Base-by-base conservation (phyloP, 805 yeast species). In the Saccharomycodes ludwigii region DNA sequence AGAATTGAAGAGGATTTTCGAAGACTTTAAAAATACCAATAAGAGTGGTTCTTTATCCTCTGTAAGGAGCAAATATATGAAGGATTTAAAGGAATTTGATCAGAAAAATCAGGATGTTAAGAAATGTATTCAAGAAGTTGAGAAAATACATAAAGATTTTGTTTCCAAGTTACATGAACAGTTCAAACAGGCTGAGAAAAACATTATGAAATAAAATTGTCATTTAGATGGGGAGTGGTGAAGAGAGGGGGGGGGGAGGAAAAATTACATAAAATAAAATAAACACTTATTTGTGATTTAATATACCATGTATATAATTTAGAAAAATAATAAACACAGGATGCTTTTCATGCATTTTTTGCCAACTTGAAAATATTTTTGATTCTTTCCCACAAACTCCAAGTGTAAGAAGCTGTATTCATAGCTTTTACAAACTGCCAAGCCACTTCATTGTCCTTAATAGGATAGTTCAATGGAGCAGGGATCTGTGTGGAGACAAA, bases 391-490 rank as follows among this genome's bases (percentile, higher is more conserved):
- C 94, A 81, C 24, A 66, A 40, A 31, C 88, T 72, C 31, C 58
- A 67, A 42, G 80, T 82, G 47, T 91, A 91, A 17, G 95, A 93
- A 16, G 86, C 88, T 24, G 69, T 67, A 48, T 85, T 86, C 54
- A 91, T 67, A 21, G 82, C 75, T 36, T 68, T 68, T 4, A 91
- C 91, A 59, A 91, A 81, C 13, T 65, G 66, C 96, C 97, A 88
- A 1, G 97, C 95, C 43, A 68, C 77, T 42, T 72, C 68, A 40
- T 76, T 81, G 43, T 78, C 76, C 20, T 69, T 66, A 40, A 91
- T 81, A 2, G 99, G 99, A 49, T 91, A 91, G 54, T 91, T 97
- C 30, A 91, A 59, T 2, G 88, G 84, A 23, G 73, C 71, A 2
- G 99, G 99, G 24, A 91, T 85, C 30, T 72, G 65, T 2, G 94